Percentiles rank a stretch among this genome's conserved stretches.
Evolutionary conservation across 495 filamentous ascomycete species (phyloP).

Genomic region (Aspergillus incahuasiensis): DNA sequence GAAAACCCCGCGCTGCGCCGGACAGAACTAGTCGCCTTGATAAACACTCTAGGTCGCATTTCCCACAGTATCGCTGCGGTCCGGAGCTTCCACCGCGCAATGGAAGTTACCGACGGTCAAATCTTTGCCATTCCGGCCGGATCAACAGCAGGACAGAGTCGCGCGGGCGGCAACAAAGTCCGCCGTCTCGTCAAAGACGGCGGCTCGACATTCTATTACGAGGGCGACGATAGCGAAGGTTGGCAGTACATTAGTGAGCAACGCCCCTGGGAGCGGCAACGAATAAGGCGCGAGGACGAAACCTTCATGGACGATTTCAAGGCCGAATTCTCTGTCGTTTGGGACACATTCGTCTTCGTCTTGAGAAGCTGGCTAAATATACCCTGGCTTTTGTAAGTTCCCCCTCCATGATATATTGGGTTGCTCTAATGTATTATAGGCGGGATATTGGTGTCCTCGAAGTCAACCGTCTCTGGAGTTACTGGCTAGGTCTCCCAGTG

Average conservation of each 20-base stretch:
- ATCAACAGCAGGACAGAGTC: conserved; percentile 19
- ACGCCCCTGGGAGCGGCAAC: conserved; percentile 36
- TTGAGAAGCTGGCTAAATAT: conserved; percentile 63
- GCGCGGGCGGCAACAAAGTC: conserved; percentile 11
- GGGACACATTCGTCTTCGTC: conserved; percentile 58
- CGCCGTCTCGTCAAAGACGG: conserved; percentile 32
- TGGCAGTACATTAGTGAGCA: conserved; percentile 30
- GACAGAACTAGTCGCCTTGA: conserved; percentile 87
- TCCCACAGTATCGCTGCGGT: conserved; percentile 72
- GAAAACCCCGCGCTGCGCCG: conserved; percentile 73
- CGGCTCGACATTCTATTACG: conserved; percentile 38
- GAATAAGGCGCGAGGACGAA: conserved; percentile 24
- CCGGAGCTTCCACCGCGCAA: conserved; percentile 62
- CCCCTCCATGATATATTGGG: neutral
- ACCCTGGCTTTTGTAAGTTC: conserved; percentile 67
- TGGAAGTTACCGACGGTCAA: conserved; percentile 37
- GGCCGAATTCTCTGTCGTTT: conserved; percentile 59
- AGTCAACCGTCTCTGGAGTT: conserved; percentile 60
- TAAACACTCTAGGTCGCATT: conserved; percentile 89
- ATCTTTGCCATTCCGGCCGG: conserved; percentile 31
- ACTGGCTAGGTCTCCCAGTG: conserved; percentile 75
- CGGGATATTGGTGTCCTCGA: conserved; percentile 59
- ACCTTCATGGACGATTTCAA: conserved; percentile 55
- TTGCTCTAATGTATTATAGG: conserved; percentile 32
- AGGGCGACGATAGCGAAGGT: conserved; percentile 39